These are phyloP conservation scores for Limtongia smithiae DNA, from an alignment of 805 yeast genomes.

Conservation along the genomic window DNA sequence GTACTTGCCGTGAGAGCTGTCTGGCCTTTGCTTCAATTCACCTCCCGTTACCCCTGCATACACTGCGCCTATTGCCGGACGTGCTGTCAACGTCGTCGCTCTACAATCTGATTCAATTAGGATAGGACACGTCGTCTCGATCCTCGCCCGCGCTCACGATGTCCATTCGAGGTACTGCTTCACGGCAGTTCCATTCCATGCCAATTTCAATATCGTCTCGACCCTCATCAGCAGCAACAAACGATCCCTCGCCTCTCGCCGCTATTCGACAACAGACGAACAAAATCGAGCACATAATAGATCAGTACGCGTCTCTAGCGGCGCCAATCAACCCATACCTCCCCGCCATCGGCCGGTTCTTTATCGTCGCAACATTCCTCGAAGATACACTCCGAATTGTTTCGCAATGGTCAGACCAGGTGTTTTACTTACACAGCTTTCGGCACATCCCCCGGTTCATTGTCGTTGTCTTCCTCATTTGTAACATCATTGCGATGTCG, in stretches of 20 bases:
- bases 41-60: neutral
- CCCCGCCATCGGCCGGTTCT: constrained; percentile 82
- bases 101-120: too few relatives aligned
- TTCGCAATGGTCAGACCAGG: constrained; percentile 89
- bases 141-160: neutral
- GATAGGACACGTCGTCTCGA: too few relatives aligned
- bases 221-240: constrained; percentile 20
- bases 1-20: too few relatives aligned
- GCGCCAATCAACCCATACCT: constrained; percentile 42
- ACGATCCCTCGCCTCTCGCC: constrained; percentile 27
- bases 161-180: constrained; percentile 29
- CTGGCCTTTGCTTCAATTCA: neutral
- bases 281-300: constrained; percentile 26
- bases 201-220: constrained; percentile 26
- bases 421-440: constrained; percentile 73
- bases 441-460: constrained; percentile 75
- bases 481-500: constrained; percentile 67
- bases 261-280: constrained; percentile 24
- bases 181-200: constrained; percentile 29
- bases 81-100: neutral
- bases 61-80: neutral
- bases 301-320: constrained; percentile 20
- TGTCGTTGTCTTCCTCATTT: constrained; percentile 63
- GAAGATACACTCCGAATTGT: constrained; percentile 84
- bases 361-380: constrained; percentile 88